Base-by-base conservation (phyloP, 208 protist genomes). In the Porcisia deanei region DNA sequence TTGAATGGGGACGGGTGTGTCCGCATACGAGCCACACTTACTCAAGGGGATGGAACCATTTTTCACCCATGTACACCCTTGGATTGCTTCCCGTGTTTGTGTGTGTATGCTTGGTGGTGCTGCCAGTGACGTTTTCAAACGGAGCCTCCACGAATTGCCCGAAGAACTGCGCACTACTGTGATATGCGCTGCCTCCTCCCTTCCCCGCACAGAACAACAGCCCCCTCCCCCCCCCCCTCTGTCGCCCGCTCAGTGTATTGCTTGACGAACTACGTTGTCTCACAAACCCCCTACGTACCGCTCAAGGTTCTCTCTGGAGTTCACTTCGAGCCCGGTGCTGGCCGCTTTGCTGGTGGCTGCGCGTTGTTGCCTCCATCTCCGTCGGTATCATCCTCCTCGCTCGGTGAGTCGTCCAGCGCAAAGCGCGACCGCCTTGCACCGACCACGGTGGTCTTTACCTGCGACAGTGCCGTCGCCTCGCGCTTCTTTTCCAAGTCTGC, bases 371-470 rank as follows among this genome's bases (percentile, higher is more conserved):
- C 65, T 0, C 60, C 61, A 1, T 74, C 78, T 3, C 4, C 49
- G n/a, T 79, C 80, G 59, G 43, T 55, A 1, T 81, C 81, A 1
- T 76, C 75, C 16, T 88, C 84, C 16, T 85, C 82, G 9, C 73
- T 47, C 22, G 64, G 37, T 64, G 83, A 79, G 12, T 73, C 76
- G 49, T 80, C 85, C 58, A 87, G n/a, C 16, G 75, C n/a, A 58
- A 85, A 89, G 12, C 85, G 84, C 10, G 75, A 74, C 37, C 79
- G 75, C 64, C 82, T 81, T 47, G 66, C 43, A 45, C 78, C 63
- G 52, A 12, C 25, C 37, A 84, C 83, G 63, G 75, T 53, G 1
- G 9, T 16, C 76, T 79, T 80, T 55, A 75, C 89, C 39, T 70
- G 66, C 4, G 37, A 64, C 14, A 86, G 6, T 22, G 78, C 85